Evolutionary conservation across 148 eudicot species (phyloP).

Genomic region (Bassia scoparia): DNA sequence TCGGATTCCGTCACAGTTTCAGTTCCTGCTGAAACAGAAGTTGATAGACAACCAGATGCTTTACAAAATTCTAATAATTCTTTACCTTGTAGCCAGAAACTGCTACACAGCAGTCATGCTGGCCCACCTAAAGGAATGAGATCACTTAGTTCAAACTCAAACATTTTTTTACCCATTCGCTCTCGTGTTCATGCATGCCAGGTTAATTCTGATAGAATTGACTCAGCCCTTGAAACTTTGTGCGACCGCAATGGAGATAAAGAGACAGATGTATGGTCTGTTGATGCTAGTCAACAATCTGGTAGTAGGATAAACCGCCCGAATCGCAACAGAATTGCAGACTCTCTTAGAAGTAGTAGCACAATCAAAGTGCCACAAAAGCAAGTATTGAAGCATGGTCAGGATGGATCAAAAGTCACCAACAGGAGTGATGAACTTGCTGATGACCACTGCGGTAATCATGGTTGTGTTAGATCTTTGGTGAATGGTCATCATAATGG

Average conservation of each 20-base stretch:
- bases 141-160: slow-evolving; percentile 28
- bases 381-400: slow-evolving; percentile 18
- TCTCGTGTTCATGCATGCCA: slow-evolving; percentile 23
- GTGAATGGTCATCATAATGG: slow-evolving; percentile 9
- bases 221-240: slow-evolving; percentile 23
- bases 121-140: slow-evolving; percentile 29
- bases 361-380: slow-evolving; percentile 31
- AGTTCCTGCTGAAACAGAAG: slow-evolving; percentile 24
- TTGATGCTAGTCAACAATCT: slow-evolving; percentile 17
- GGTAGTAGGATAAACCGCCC: slow-evolving; percentile 15
- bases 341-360: slow-evolving; percentile 14
- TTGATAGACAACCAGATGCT: slow-evolving; percentile 19
- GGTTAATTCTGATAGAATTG: slow-evolving; percentile 20
- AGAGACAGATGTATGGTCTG: slow-evolving; percentile 20
- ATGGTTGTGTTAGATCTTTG: slow-evolving; percentile 7
- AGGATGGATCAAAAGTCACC: slow-evolving; percentile 19
- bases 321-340: slow-evolving; percentile 10
- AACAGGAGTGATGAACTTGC: slow-evolving; percentile 10
- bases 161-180: slow-evolving; percentile 18
- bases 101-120: slow-evolving; percentile 16
- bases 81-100: slow-evolving; percentile 6
- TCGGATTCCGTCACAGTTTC: slow-evolving; percentile 6
- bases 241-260: slow-evolving; percentile 17
- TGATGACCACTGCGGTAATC: slow-evolving; percentile 18
- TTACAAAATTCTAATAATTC: slow-evolving; percentile 17